Conservation (phyloP, 352 stramenopile species). For the Phytophthora vignae region DNA sequence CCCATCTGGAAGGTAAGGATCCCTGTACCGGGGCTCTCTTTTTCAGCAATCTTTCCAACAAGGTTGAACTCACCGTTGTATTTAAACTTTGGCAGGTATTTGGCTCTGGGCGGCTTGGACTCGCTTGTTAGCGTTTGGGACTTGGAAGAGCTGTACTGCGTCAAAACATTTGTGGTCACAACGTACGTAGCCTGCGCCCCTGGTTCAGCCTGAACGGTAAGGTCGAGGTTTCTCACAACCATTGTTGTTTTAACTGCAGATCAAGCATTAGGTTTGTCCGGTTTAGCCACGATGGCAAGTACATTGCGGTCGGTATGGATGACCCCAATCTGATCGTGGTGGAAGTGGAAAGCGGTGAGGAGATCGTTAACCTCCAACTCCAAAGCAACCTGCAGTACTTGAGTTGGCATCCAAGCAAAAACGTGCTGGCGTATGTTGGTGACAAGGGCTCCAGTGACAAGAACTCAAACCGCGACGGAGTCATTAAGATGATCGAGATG, state of each 20-base stretch:
- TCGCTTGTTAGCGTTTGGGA: slow-evolving; percentile 89
- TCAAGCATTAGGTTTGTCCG: slow-evolving; percentile 83
- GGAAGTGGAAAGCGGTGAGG: slow-evolving; percentile 67
- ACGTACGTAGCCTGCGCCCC: slow-evolving; percentile 49
- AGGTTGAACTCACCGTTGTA: not conserved
- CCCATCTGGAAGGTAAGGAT: slow-evolving; percentile 67
- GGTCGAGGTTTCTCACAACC: not conserved
- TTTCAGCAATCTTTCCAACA: not conserved
- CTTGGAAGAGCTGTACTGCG: slow-evolving; percentile 87
- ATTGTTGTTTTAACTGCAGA: slow-evolving; percentile 30
- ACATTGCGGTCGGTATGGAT: slow-evolving; percentile 82
- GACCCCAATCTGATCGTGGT: slow-evolving; percentile 77
- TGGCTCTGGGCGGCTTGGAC: slow-evolving; percentile 82
- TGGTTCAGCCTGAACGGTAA: too few relatives aligned
- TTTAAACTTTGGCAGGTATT: slow-evolving; percentile 47
- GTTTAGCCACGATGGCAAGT: slow-evolving; percentile 79
- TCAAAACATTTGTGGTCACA: slow-evolving; percentile 84
- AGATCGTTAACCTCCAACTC: slow-evolving; percentile 66
- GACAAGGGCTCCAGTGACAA: slow-evolving; percentile 81
- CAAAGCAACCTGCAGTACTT: slow-evolving; percentile 81
- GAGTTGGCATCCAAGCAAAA: slow-evolving; percentile 86
- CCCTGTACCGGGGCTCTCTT: not conserved
- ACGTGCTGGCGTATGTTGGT: slow-evolving; percentile 85
- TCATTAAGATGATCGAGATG: slow-evolving; percentile 88
- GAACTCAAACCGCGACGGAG: slow-evolving; percentile 81